Percentiles rank a stretch among this genome's conserved stretches.
phyloP scores from a whole-genome alignment of 208 protist species.

The Trichomonas vaginalis region DNA sequence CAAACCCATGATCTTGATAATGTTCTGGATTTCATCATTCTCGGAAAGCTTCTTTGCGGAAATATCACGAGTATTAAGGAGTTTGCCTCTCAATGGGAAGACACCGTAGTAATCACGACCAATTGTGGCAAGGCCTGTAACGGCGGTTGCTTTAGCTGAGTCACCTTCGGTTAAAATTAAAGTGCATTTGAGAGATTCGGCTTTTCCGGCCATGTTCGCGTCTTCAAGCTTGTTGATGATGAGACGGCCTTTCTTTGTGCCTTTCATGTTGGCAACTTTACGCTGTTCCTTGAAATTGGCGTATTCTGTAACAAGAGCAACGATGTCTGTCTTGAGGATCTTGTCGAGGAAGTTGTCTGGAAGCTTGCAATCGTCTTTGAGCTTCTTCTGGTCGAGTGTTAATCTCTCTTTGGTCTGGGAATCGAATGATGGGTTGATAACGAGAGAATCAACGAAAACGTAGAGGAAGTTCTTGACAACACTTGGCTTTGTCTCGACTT shows the following conservation, averaged over 20 bases:
- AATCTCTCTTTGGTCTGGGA: slow-evolving; percentile 98
- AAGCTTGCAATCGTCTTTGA: slow-evolving; percentile 74
- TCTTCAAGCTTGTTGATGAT: slow-evolving; percentile 97
- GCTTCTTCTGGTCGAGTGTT: slow-evolving; percentile 68
- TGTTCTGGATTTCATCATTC: slow-evolving; percentile 80
- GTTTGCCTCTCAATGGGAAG: slow-evolving; percentile 95
- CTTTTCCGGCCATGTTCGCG: slow-evolving; percentile 91
- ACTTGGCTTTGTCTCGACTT: neutral
- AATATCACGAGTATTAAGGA: slow-evolving; percentile 96
- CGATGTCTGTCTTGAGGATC: slow-evolving; percentile 10
- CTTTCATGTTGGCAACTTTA: slow-evolving; percentile 54
- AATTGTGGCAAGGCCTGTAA: slow-evolving; percentile 84
- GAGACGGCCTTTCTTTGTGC: slow-evolving; percentile 56
- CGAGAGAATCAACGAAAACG: slow-evolving; percentile 93
- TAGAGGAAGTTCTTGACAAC: slow-evolving; percentile 77
- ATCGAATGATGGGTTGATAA: slow-evolving; percentile 98
- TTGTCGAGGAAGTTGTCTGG: slow-evolving; percentile 11
- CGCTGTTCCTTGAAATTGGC: neutral
- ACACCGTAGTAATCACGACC: slow-evolving; percentile 94
- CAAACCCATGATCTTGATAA: slow-evolving; percentile 83
- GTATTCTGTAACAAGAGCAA: neutral
- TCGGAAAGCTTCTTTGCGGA: slow-evolving; percentile 67
- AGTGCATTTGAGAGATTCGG: slow-evolving; percentile 78
- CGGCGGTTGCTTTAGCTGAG: slow-evolving; percentile 86
- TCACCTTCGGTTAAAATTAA: slow-evolving; percentile 99